These are phyloP conservation scores for Aspergillus novoparasiticus DNA, from an alignment of 2,329 filamentous ascomycete species.

Conservation along the genomic window DNA sequence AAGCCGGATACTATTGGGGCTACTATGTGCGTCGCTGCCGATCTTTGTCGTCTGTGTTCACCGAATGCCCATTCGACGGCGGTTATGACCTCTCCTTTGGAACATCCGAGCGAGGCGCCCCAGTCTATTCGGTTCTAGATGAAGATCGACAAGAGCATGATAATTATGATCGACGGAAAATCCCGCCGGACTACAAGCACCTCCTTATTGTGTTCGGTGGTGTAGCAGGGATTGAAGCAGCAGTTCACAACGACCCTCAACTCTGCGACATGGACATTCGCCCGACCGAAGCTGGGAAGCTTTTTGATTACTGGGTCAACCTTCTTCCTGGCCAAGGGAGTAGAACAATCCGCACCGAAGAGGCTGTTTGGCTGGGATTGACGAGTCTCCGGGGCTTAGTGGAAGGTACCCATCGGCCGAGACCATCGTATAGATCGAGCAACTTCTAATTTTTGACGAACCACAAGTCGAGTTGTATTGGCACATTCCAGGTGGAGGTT, in stretches of 20 bases:
- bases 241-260: slow-evolving; percentile 64
- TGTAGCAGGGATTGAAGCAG: slow-evolving; percentile 75
- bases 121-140: slow-evolving; percentile 44
- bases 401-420: slow-evolving; percentile 22
- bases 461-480: not conserved
- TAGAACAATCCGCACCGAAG: slow-evolving; percentile 79
- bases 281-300: slow-evolving; percentile 64
- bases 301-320: slow-evolving; percentile 86
- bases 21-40: slow-evolving; percentile 69
- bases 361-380: slow-evolving; percentile 77
- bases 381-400: slow-evolving; percentile 66
- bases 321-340: slow-evolving; percentile 79
- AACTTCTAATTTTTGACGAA: not conserved
- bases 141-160: slow-evolving; percentile 34
- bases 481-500: slow-evolving; percentile 8
- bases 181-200: slow-evolving; percentile 60
- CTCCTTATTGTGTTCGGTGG: slow-evolving; percentile 79
- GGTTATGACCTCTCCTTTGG: slow-evolving; percentile 84
- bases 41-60: slow-evolving; percentile 73
- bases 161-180: slow-evolving; percentile 23
- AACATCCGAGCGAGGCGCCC: slow-evolving; percentile 74
- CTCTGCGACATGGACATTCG: slow-evolving; percentile 64
- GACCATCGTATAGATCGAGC: not conserved
- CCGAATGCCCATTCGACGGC: slow-evolving; percentile 71
- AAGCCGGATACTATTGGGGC: slow-evolving; percentile 85